A percentile compares a stretch with the other conserved stretches of the same genome.
Conservation (phyloP, 75 land plant species). For the Selaginella moellendorffii region DNA sequence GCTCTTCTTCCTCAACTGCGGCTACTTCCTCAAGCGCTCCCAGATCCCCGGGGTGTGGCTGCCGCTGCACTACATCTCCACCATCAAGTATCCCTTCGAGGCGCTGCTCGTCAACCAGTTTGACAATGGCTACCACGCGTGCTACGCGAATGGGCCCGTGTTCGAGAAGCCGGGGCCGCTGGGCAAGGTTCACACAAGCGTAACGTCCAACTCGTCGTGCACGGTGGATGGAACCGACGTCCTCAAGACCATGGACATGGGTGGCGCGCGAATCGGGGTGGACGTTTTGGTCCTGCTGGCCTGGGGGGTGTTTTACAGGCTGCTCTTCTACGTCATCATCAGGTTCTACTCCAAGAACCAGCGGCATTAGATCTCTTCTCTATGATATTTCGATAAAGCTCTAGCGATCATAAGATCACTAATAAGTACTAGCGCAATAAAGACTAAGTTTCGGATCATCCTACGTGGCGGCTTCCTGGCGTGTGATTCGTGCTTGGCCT, state of each 20-base stretch:
- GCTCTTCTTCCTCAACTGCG: slow-evolving; percentile 40
- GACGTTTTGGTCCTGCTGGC: slow-evolving; percentile 41
- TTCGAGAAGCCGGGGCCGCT: slow-evolving; percentile 32
- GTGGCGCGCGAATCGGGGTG: slow-evolving; percentile 22
- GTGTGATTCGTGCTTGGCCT: no score
- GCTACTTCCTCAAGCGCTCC: slow-evolving; percentile 28
- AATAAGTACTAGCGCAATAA: no score
- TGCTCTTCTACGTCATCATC: slow-evolving; percentile 47
- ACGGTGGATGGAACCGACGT: slow-evolving; percentile 14
- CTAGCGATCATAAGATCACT: no score
- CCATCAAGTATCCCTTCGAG: slow-evolving; percentile 49
- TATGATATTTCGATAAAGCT: no score
- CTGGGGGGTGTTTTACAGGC: slow-evolving; percentile 49
- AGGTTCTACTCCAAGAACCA: slow-evolving; percentile 46
- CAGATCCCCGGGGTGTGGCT: slow-evolving; percentile 39
- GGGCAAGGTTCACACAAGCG: slow-evolving; percentile 17
- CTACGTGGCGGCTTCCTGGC: no score
- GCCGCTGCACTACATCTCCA: slow-evolving; percentile 44
- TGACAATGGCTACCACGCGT: not conserved
- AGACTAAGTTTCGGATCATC: no score
- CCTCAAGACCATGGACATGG: slow-evolving; percentile 22
- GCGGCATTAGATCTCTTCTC: slow-evolving; percentile 27
- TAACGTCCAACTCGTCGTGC: slow-evolving; percentile 8
- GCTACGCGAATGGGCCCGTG: not conserved
- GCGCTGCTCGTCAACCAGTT: slow-evolving; percentile 37